Conservation (phyloP, 2,329 filamentous ascomycete genomes). For the Ophiostoma piceae region DNA sequence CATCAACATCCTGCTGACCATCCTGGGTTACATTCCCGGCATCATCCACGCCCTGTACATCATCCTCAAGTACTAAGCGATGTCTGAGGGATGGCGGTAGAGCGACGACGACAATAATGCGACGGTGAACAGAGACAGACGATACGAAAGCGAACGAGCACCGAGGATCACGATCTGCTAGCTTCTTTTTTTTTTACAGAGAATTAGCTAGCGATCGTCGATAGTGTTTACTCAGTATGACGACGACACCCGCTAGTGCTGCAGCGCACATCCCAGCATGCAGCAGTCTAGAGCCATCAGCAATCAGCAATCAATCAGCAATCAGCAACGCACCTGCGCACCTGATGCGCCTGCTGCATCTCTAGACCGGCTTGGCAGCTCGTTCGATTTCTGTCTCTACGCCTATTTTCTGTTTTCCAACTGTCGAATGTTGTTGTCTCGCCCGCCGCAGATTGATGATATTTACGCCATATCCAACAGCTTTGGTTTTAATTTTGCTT, state of each 20-base stretch:
- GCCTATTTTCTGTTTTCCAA: too few species aligned
- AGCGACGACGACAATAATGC: background rate
- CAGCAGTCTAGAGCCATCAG: too few species aligned
- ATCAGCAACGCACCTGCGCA: background rate
- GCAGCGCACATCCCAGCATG: background rate
- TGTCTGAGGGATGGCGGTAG: too few species aligned
- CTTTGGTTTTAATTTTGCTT: conserved; percentile 1
- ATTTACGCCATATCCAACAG: conserved; percentile 5
- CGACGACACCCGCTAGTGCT: conserved; percentile 4
- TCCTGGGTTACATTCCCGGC: conserved; percentile 66
- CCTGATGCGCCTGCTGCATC: conserved; percentile 1
- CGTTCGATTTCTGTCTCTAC: background rate
- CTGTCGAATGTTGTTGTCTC: too few species aligned
- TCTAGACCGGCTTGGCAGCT: conserved; percentile 7
- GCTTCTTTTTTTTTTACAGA: background rate
- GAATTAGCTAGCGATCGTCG: background rate
- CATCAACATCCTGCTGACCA: conserved; percentile 88
- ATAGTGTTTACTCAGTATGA: background rate
- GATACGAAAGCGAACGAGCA: background rate
- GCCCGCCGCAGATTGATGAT: background rate
- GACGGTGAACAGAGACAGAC: background rate
- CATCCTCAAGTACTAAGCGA: conserved; percentile 73
- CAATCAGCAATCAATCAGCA: background rate
- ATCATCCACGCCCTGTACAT: conserved; percentile 95
- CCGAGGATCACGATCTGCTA: background rate